A percentile compares a stretch with the other conserved stretches of the same genome.
Conservation (phyloP, 108 stramenopile species). For the Fistulifera pelliculosa region DNA sequence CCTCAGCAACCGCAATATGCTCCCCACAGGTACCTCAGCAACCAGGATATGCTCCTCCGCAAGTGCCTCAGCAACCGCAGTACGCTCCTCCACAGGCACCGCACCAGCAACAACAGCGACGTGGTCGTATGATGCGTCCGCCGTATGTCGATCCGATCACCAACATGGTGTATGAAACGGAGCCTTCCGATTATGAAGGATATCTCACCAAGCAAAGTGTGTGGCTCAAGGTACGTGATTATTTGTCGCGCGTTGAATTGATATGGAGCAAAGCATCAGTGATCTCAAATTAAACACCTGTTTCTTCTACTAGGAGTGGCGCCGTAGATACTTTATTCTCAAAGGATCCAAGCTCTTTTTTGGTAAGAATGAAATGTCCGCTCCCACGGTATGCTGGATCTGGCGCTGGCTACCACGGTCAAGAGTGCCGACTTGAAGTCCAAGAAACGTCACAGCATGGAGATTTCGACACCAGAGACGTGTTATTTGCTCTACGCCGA, state of each 20-base stretch:
- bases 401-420: slow-evolving; percentile 93
- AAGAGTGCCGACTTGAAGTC: slow-evolving; percentile 96
- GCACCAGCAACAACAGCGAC: no score
- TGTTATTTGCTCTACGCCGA: slow-evolving; percentile 96
- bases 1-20: no score
- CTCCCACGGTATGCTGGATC: slow-evolving; percentile 92
- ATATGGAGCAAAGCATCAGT: neutral
- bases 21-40: slow-evolving; percentile 1
- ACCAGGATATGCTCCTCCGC: no score
- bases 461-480: slow-evolving; percentile 93
- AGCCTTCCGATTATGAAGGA: slow-evolving; percentile 82
- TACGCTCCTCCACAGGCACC: neutral
- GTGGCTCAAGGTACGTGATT: slow-evolving; percentile 75
- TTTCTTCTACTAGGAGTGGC: slow-evolving; percentile 81
- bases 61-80: neutral
- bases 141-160: slow-evolving; percentile 79
- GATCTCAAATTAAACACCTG: neutral
- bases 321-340: slow-evolving; percentile 95
- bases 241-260: neutral
- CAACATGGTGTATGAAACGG: slow-evolving; percentile 75
- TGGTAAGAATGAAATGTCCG: slow-evolving; percentile 65
- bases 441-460: slow-evolving; percentile 92
- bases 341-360: slow-evolving; percentile 97
- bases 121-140: slow-evolving; percentile 43
- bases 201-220: slow-evolving; percentile 86